A percentile compares a stretch with the other conserved stretches of the same genome.
Evolutionary conservation across 345 rosid genomes (phyloP).

Genomic region (Eucalyptus guilfoylei): DNA sequence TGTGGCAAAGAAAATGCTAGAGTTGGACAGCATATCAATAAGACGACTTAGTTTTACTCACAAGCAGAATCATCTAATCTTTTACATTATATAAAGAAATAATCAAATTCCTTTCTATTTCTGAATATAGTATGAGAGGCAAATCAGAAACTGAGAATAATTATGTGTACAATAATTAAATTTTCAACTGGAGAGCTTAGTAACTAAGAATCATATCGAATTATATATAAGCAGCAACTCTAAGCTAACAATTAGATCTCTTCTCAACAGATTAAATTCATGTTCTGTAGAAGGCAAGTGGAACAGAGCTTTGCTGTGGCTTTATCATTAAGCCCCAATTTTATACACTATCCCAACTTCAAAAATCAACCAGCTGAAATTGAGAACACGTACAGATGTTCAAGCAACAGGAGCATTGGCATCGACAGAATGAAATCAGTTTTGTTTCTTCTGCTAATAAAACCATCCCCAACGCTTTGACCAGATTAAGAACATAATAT

Average conservation of each 20-base stretch:
- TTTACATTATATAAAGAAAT: background rate
- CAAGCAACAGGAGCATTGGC: background rate
- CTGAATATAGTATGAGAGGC: background rate
- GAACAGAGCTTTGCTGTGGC: background rate
- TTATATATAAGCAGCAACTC: background rate
- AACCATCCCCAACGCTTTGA: background rate
- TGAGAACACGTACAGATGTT: background rate
- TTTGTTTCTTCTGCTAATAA: background rate
- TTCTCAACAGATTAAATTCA: background rate
- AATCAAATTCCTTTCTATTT: background rate
- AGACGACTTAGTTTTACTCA: background rate
- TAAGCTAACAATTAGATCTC: background rate
- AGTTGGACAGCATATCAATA: background rate
- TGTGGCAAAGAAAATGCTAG: background rate
- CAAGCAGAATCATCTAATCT: background rate
- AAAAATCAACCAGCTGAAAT: background rate
- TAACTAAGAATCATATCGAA: background rate
- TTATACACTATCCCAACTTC: background rate
- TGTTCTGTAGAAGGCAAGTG: background rate
- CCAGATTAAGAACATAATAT: background rate
- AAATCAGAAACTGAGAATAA: background rate
- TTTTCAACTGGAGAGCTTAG: background rate
- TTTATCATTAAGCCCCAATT: background rate
- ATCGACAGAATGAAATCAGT: background rate
- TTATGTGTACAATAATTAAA: background rate